These are phyloP conservation scores for Stachybotrys chartarum DNA, from an alignment of 2,329 filamentous ascomycete species.

Conservation along the genomic window DNA sequence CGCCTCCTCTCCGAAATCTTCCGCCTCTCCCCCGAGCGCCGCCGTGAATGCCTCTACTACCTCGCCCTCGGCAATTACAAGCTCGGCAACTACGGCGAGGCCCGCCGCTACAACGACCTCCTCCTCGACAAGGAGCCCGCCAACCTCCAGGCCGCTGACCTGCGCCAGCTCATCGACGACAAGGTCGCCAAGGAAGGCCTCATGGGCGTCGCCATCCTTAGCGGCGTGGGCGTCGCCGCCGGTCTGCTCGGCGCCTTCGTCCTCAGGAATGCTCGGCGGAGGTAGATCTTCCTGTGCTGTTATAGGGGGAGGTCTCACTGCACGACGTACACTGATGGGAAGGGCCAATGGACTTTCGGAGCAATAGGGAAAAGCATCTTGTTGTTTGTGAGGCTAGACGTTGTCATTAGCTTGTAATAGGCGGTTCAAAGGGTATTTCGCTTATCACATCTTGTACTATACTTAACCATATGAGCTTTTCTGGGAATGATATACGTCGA, in stretches of 20 bases:
- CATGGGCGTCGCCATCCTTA: constrained; percentile 90
- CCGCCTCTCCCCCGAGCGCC: constrained; percentile 82
- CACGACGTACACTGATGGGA: neutral
- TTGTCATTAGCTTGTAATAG: too few species aligned
- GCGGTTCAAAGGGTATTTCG: too few species aligned
- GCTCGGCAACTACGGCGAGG: constrained; percentile 94
- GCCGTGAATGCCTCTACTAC: constrained; percentile 97
- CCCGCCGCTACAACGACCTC: constrained; percentile 87
- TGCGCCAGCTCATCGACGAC: constrained; percentile 86
- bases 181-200: constrained; percentile 92
- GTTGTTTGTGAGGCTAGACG: too few species aligned
- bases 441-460: too few species aligned
- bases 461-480: too few species aligned
- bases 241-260: constrained; percentile 88
- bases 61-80: constrained; percentile 97
- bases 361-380: too few species aligned
- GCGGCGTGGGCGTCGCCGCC: constrained; percentile 84
- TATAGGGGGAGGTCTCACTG: neutral
- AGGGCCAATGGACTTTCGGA: too few species aligned
- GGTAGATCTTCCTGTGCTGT: too few species aligned
- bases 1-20: constrained; percentile 95
- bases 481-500: too few species aligned
- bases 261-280: constrained; percentile 65
- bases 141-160: constrained; percentile 83
- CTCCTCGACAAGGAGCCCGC: constrained; percentile 84